Evolutionary conservation across 495 filamentous ascomycete species (phyloP).

Genomic region (Talaromyces stipitatus): DNA sequence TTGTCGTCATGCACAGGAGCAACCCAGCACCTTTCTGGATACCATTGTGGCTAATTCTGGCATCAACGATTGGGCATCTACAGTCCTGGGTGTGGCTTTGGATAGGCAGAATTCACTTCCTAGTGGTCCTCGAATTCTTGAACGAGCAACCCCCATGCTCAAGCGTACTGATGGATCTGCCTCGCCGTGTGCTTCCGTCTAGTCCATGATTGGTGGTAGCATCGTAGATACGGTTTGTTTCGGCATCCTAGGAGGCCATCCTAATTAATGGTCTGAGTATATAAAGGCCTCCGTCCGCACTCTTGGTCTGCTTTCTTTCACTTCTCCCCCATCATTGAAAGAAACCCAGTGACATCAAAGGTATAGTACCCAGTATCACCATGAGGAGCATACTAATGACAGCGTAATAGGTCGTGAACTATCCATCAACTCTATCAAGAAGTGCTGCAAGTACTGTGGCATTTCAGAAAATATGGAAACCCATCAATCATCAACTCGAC

Average conservation of each 20-base stretch:
- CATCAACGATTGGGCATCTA: background rate
- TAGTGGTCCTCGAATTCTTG: background rate
- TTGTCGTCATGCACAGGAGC: background rate
- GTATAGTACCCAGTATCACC: background rate
- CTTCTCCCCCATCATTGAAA: background rate
- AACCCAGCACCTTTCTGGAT: background rate
- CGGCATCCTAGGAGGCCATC: background rate
- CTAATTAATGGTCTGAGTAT: background rate
- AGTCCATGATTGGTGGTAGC: background rate
- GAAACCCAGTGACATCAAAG: background rate
- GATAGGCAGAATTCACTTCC: background rate
- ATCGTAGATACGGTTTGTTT: background rate
- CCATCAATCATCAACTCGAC: background rate
- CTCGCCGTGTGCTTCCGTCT: background rate
- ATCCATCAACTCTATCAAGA: background rate
- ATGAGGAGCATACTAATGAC: background rate
- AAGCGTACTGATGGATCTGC: background rate
- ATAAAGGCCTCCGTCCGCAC: background rate
- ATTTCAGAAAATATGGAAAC: background rate
- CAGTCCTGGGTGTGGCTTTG: background rate
- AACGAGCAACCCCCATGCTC: background rate
- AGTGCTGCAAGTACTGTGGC: background rate
- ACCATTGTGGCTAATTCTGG: background rate
- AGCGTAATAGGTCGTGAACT: background rate
- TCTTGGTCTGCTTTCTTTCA: background rate